Base-by-base conservation (phyloP, 441 rosid genomes). In the Rhodomyrtus psidioides region DNA sequence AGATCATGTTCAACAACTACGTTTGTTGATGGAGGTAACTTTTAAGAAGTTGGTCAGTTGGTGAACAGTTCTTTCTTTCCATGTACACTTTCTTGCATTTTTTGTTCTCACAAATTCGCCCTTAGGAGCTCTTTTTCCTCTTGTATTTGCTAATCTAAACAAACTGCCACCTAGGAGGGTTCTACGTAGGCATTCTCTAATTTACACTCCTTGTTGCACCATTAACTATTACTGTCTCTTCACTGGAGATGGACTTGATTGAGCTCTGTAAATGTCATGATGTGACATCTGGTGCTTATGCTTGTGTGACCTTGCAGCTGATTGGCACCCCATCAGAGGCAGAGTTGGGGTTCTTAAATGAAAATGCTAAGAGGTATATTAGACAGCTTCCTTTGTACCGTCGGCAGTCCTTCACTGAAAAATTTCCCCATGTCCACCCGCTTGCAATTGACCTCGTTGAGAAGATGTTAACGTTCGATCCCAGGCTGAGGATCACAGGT, bases 401-500 rank as follows among this genome's bases (percentile, higher is more conserved):
- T 49, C 93, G 96, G n/a, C 98, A 95, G 85, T 95, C 98, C 82
- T 94, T 95, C 89, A 88, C 91, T 26, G 96, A 92, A 86, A 95
- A 91, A 85, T 95, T 95, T 86, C 97, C 97, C 3, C 88, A 39
- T 59, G 95, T 94, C 87, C 92, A 94, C 82, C 93, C 94, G 1
- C 55, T 85, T 84, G 99, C 97, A 56, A 91, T 97, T 83, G 95
- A 94, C 91, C 95, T 97, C 49, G 90, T 95, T 84, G 96, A 97
- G 88, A 97, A 92, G 94, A 95, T 97, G 96, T 88, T 97, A 39
- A 93, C 91, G 12, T 96, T 97, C 88, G 99, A 96, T 91, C 96
- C 98, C n/a, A 90, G 94, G 81, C 89, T 30, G 88, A 94, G 98
- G 90, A 92, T 96, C 85, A 91, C 98, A 79, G 99, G 98, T 95